These are phyloP conservation scores for Solanum raphanifolium DNA, from an alignment of 257 asterid species.

Conservation along the genomic window DNA sequence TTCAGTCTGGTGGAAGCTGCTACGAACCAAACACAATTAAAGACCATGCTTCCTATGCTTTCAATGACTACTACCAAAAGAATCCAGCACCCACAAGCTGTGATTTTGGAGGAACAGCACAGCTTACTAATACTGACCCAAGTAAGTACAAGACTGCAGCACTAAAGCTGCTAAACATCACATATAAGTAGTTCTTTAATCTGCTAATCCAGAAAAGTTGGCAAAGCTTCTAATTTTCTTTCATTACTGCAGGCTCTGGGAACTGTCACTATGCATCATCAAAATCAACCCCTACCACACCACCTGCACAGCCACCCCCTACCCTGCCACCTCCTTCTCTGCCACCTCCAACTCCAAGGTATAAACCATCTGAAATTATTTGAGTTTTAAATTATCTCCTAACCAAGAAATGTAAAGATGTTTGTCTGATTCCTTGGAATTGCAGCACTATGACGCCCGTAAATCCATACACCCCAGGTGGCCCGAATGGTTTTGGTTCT, in stretches of 20 bases:
- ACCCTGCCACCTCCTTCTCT: conserved; percentile 21
- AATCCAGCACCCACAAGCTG: conserved; percentile 88
- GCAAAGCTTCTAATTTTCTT: background rate
- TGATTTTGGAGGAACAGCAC: conserved; percentile 82
- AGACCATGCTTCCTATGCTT: conserved; percentile 90
- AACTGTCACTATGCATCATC: conserved; percentile 61
- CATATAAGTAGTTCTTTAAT: background rate
- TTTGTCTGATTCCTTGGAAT: conserved; percentile 1
- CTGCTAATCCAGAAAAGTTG: background rate
- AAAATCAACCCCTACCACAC: conserved; percentile 13
- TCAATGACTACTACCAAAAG: conserved; percentile 83
- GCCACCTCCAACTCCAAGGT: conserved; percentile 19
- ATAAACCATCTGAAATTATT: background rate
- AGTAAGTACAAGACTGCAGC: conserved; percentile 37
- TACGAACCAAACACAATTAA: conserved; percentile 59
- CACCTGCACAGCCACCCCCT: conserved; percentile 18
- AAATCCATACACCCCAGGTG: conserved; percentile 50
- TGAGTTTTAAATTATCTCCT: background rate
- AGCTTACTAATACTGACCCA: conserved; percentile 63
- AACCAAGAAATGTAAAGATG: background rate
- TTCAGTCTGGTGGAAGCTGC: conserved; percentile 68
- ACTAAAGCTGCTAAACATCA: background rate
- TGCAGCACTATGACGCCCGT: conserved; percentile 63
- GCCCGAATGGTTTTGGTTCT: conserved; percentile 44
- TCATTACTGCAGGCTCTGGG: conserved; percentile 60